Conservation (phyloP, 441 rosid genomes). For the Syzygium malaccense region DNA sequence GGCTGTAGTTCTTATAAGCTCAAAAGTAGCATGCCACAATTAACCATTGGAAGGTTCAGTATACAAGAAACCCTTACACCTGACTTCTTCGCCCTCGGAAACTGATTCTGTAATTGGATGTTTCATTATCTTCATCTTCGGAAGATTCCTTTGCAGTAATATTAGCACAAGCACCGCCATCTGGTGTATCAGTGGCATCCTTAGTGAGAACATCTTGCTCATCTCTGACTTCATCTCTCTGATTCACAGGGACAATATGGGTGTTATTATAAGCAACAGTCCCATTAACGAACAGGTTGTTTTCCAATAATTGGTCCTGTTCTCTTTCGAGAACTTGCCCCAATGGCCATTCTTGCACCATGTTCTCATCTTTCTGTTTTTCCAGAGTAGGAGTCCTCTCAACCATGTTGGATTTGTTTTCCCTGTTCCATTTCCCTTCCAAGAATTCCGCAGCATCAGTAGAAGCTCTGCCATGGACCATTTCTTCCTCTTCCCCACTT, state of each 20-base stretch:
- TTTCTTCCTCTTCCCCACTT: constrained; percentile 8
- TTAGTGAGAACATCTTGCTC: constrained; percentile 7
- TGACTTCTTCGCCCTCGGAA: constrained; percentile 8
- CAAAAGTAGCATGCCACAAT: not conserved
- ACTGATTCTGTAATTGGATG: constrained; percentile 11
- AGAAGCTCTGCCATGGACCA: not conserved
- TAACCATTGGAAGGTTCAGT: not conserved
- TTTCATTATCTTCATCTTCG: constrained; percentile 15
- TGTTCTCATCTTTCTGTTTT: constrained; percentile 14
- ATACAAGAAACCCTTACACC: constrained; percentile 20
- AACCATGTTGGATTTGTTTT: not conserved
- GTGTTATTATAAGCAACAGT: not conserved
- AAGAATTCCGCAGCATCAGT: not conserved
- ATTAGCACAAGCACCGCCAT: constrained; percentile 8
- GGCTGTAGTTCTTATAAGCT: not conserved
- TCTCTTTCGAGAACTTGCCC: constrained; percentile 9
- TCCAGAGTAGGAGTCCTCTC: not conserved
- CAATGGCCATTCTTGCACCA: not conserved
- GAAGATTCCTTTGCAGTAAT: constrained; percentile 16
- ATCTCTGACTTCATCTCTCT: constrained; percentile 4
- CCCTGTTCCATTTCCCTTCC: not conserved
- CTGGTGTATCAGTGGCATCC: constrained; percentile 4
- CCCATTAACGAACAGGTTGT: not conserved
- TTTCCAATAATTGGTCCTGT: constrained; percentile 2
- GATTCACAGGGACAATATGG: not conserved